These are phyloP conservation scores for Neonectria sp. DNA, from an alignment of 2,329 filamentous ascomycete genomes.

Conservation along the genomic window DNA sequence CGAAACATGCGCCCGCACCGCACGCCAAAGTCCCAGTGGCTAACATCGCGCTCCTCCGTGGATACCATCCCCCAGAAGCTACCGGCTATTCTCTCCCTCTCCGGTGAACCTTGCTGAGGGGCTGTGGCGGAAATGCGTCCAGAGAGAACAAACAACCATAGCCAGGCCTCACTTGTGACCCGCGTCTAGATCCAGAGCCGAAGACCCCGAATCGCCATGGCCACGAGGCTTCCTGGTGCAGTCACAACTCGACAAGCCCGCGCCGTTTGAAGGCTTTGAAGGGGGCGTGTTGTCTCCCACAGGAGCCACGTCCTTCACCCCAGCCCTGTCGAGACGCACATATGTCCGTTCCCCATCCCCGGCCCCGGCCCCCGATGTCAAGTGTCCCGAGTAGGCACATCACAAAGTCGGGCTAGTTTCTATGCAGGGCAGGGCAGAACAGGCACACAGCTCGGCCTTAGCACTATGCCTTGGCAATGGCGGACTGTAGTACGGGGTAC, in stretches of 20 bases:
- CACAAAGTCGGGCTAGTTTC: constrained; percentile 22
- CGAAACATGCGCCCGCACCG: constrained; percentile 18
- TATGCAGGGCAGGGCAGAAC: constrained; percentile 24
- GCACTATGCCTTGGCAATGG: constrained; percentile 1
- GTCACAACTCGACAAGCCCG: constrained; percentile 12
- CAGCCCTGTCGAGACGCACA: constrained; percentile 30
- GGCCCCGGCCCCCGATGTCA: constrained; percentile 30
- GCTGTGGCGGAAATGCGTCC: background rate
- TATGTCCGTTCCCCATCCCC: constrained; percentile 14
- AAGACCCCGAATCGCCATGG: constrained; percentile 28
- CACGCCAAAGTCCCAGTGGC: constrained; percentile 6
- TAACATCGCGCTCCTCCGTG: constrained; percentile 11
- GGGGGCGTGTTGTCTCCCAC: constrained; percentile 41
- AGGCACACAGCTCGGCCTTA: constrained; percentile 12
- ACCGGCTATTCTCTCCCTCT: background rate
- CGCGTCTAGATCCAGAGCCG: constrained; percentile 23
- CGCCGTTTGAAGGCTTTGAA: constrained; percentile 15
- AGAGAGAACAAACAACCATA: background rate
- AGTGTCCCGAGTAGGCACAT: constrained; percentile 27
- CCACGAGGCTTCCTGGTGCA: constrained; percentile 4
- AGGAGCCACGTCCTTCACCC: constrained; percentile 46
- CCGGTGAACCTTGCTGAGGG: background rate
- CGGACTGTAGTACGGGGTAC: constrained; percentile 20
- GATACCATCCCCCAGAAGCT: background rate
- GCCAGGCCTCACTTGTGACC: background rate